Percentiles rank a stretch among this genome's conserved stretches.
Conservation (phyloP, 192 early-diverging fungal genomes). For the Diversispora eburnea region DNA sequence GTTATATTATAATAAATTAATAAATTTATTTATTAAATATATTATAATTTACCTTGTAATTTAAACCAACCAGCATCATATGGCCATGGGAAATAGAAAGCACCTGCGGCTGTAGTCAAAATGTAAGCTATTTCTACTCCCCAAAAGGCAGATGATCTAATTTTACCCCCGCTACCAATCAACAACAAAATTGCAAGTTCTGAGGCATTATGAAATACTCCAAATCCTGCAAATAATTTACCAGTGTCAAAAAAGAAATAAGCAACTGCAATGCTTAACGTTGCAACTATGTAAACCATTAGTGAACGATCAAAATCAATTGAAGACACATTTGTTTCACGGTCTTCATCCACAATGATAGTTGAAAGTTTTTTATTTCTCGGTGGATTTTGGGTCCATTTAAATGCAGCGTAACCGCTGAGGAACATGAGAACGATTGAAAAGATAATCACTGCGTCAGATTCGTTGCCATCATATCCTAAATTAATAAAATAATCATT, state of each 20-base stretch:
- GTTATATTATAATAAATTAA: not conserved
- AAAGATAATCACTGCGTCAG: not conserved
- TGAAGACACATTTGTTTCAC: not conserved
- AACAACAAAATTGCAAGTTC: conserved; percentile 21
- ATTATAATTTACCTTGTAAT: not conserved
- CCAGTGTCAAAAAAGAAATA: conserved; percentile 16
- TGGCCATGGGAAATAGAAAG: not conserved
- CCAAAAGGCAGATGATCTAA: not conserved
- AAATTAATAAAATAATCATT: not conserved
- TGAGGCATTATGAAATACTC: conserved; percentile 19
- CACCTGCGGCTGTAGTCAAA: not conserved
- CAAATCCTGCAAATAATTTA: conserved; percentile 20
- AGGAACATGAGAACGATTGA: not conserved
- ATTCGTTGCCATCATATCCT: not conserved
- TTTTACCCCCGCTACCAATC: conserved; percentile 21
- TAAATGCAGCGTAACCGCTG: not conserved
- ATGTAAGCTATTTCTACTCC: not conserved
- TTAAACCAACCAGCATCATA: not conserved
- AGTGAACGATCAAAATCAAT: conserved; percentile 1
- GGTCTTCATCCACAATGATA: not conserved
- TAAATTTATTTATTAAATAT: not conserved
- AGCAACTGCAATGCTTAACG: not conserved
- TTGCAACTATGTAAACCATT: not conserved
- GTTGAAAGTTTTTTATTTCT: not conserved
- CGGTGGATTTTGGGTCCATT: not conserved